phyloP scores from a whole-genome alignment of 352 stramenopile species.

The Phytophthora boehmeriae region DNA sequence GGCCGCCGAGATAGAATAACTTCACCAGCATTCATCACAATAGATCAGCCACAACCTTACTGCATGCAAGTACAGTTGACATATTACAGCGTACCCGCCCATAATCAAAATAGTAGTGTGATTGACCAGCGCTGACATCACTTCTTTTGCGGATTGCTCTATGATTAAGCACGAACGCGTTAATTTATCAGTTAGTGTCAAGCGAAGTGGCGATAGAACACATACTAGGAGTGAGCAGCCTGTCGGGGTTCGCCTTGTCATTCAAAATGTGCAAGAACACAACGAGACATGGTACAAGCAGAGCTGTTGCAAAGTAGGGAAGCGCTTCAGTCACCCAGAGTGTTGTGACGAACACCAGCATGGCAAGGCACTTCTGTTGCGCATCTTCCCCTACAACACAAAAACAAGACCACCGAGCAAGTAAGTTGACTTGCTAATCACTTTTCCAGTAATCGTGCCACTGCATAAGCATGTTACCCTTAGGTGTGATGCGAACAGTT shows the following conservation, averaged over 20 bases:
- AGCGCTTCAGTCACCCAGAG: constrained; percentile 92
- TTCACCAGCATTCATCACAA: constrained; percentile 13
- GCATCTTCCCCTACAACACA: constrained; percentile 60
- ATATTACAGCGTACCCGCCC: constrained; percentile 64
- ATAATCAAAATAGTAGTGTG: constrained; percentile 94
- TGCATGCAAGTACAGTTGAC: neutral
- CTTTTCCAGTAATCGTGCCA: too few species aligned
- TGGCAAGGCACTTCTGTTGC: constrained; percentile 86
- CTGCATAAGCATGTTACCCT: too few species aligned
- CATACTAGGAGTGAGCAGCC: constrained; percentile 76
- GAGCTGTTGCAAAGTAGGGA: constrained; percentile 91
- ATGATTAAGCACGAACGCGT: neutral
- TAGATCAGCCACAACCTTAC: constrained; percentile 4
- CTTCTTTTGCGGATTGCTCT: constrained; percentile 87
- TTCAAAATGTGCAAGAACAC: constrained; percentile 91
- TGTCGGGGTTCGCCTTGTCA: constrained; percentile 75
- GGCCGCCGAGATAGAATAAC: constrained; percentile 88
- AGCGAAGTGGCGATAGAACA: constrained; percentile 9
- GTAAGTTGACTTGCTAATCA: neutral
- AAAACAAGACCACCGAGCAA: neutral
- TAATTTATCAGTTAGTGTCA: neutral
- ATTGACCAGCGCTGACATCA: constrained; percentile 91
- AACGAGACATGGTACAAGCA: constrained; percentile 89
- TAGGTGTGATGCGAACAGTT: constrained; percentile 73
- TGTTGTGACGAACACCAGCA: constrained; percentile 90